phyloP scores from a whole-genome alignment of 148 eudicot species.

The Vaccinium darrowii region DNA sequence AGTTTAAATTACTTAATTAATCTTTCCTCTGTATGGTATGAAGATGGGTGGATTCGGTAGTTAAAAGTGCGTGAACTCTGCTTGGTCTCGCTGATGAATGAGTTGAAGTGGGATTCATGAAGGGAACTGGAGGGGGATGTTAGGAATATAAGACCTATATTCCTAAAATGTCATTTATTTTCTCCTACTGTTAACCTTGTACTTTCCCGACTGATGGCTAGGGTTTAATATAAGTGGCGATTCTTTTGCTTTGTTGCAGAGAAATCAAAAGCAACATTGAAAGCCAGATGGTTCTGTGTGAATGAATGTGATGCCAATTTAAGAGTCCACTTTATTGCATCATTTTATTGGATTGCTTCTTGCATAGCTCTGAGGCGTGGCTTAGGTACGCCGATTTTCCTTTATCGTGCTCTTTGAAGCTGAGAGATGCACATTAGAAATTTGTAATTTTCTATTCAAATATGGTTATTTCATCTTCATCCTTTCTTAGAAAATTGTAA shows the following conservation, averaged over 20 bases:
- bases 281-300: background rate
- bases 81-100: background rate
- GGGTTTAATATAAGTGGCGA: background rate
- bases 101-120: background rate
- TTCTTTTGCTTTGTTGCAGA: slow-evolving; percentile 10
- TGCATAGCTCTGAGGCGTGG: background rate
- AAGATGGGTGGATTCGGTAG: background rate
- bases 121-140: background rate
- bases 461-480: too few relatives aligned
- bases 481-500: too few relatives aligned
- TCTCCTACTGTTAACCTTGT: background rate
- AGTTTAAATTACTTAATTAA: background rate
- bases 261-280: background rate
- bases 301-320: background rate
- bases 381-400: background rate
- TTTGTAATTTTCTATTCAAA: too few relatives aligned
- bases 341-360: background rate
- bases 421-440: background rate
- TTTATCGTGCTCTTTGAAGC: background rate
- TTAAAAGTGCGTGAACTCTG: background rate
- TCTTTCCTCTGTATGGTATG: background rate
- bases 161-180: background rate
- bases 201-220: background rate
- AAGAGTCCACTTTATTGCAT: background rate
- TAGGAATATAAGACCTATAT: background rate